Percentiles rank a stretch among this genome's conserved stretches.
Conservation (phyloP, 2,329 filamentous ascomycete species). For the Cercospora sp. region DNA sequence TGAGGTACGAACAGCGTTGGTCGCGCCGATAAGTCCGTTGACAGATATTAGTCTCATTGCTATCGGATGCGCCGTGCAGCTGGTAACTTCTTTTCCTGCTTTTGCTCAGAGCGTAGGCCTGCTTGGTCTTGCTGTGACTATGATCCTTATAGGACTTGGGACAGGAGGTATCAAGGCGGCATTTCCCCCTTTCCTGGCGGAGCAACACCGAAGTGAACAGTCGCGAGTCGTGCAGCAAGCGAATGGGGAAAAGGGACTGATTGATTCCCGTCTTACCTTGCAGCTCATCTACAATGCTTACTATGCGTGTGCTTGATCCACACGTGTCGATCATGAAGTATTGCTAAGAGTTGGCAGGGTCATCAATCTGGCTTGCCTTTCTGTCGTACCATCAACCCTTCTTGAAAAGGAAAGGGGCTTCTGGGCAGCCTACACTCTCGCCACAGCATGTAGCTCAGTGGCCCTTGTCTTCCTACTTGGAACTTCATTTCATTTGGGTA, state of each 20-base stretch:
- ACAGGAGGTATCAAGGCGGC: conserved; percentile 14
- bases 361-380: conserved; percentile 19
- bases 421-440: conserved; percentile 17
- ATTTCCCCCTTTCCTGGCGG: conserved; percentile 13
- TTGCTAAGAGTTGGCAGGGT: conserved; percentile 3
- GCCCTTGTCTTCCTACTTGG: background rate
- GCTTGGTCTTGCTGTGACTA: conserved; percentile 6
- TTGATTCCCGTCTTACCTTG: conserved; percentile 18
- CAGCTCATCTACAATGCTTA: conserved; percentile 22
- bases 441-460: conserved; percentile 4
- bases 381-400: conserved; percentile 14
- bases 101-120: conserved; percentile 1
- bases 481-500: background rate
- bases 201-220: conserved; percentile 1
- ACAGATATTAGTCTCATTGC: conserved; percentile 3
- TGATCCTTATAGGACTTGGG: conserved; percentile 14
- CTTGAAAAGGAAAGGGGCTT: conserved; percentile 16
- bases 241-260: background rate
- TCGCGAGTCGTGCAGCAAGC: background rate
- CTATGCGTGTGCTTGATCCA: conserved; percentile 12
- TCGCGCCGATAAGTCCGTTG: background rate
- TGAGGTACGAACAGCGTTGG: conserved; percentile 4
- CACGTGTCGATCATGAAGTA: background rate
- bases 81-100: conserved; percentile 10
- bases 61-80: conserved; percentile 15